Conservation (phyloP, 176 grass and related monocot genomes). For the Carex littledalei region DNA sequence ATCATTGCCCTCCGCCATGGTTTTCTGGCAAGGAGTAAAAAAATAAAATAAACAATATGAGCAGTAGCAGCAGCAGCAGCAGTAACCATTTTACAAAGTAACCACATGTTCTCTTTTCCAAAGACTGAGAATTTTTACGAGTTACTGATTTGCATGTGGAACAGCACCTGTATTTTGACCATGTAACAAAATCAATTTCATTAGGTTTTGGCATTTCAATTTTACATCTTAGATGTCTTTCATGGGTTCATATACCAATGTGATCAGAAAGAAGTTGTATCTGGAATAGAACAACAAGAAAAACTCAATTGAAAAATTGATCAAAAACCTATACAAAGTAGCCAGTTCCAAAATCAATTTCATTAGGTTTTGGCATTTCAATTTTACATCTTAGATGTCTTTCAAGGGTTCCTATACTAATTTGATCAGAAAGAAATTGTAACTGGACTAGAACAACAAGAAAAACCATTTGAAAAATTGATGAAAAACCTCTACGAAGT, state of each 20-base stretch:
- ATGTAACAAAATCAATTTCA: not conserved
- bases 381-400: not conserved
- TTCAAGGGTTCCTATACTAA: not conserved
- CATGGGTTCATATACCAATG: not conserved
- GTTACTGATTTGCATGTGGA: not conserved
- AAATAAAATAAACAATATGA: not conserved
- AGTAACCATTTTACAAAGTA: not conserved
- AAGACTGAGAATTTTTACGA: not conserved
- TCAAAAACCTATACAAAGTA: too few species aligned
- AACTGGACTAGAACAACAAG: not conserved
- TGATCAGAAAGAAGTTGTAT: not conserved
- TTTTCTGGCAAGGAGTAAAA: conserved; percentile 49
- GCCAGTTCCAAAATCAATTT: not conserved
- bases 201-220: not conserved
- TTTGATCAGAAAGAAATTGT: not conserved
- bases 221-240: not conserved
- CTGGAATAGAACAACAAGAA: not conserved
- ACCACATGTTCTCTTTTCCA: not conserved
- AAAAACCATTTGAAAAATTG: not conserved
- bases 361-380: not conserved
- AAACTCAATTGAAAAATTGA: too few species aligned
- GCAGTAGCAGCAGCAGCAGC: not conserved
- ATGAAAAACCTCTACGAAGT: conserved; percentile 79
- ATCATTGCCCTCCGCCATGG: conserved; percentile 83
- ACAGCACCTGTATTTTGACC: not conserved